Conservation (phyloP, 2,329 filamentous ascomycete genomes). For the Cladosporium oxysporum region DNA sequence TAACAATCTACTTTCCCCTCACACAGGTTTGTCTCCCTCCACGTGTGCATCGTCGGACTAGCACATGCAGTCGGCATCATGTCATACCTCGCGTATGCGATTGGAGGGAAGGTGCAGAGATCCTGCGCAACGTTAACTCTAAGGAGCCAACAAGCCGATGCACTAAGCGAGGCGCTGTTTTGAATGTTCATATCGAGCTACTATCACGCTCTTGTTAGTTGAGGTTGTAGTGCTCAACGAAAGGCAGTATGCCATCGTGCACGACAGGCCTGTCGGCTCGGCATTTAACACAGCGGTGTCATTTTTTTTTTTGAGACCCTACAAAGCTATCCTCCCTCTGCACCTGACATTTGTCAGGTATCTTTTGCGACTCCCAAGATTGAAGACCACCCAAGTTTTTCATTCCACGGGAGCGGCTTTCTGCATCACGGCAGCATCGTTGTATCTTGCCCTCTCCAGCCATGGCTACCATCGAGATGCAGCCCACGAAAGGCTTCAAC, state of each 20-base stretch:
- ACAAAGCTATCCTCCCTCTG: too few species aligned
- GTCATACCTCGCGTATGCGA: not conserved
- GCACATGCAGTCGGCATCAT: not conserved
- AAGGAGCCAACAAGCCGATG: not conserved
- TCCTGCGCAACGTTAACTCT: not conserved
- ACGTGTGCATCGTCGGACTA: not conserved
- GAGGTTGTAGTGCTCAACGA: not conserved
- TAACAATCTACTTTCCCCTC: not conserved
- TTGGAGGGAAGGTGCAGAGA: not conserved
- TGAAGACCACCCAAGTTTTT: not conserved
- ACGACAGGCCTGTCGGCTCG: not conserved
- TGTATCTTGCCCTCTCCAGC: not conserved
- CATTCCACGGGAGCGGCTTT: not conserved
- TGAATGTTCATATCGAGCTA: not conserved
- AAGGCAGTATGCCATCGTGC: not conserved
- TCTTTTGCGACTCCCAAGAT: not conserved
- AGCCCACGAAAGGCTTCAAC: not conserved
- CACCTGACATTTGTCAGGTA: too few species aligned
- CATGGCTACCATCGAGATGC: conserved; percentile 2
- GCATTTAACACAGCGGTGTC: not conserved
- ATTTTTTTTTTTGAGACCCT: not conserved
- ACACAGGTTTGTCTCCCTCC: not conserved
- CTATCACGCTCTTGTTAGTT: not conserved
- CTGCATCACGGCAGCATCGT: too few species aligned
- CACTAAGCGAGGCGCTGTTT: not conserved